Conservation (phyloP, 1,284 basidiomycete genomes). For the Apiotrichum gracile region DNA sequence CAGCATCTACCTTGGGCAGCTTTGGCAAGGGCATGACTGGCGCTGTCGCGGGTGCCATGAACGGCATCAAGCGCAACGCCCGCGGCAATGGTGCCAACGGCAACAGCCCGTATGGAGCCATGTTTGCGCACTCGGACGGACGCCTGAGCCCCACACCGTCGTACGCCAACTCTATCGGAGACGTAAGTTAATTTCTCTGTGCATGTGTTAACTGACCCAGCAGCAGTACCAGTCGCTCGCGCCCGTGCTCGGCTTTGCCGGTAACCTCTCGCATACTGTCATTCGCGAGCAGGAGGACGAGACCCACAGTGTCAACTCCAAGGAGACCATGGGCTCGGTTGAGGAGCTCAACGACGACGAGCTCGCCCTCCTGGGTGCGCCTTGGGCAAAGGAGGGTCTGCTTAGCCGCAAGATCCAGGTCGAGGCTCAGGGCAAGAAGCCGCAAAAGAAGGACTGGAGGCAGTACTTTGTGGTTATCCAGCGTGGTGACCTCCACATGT, state of each 20-base stretch:
- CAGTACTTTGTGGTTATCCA: slow-evolving; percentile 94
- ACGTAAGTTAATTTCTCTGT: slow-evolving; percentile 51
- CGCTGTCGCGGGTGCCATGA: slow-evolving; percentile 49
- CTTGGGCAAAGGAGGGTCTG: slow-evolving; percentile 98
- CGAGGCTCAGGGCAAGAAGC: slow-evolving; percentile 62
- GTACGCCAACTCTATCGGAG: slow-evolving; percentile 74
- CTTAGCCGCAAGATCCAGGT: slow-evolving; percentile 90
- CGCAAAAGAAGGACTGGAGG: slow-evolving; percentile 77
- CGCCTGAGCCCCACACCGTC: slow-evolving; percentile 82
- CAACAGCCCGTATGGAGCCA: slow-evolving; percentile 30
- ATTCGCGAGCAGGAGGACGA: slow-evolving; percentile 95
- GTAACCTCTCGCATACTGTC: slow-evolving; percentile 90
- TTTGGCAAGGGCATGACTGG: slow-evolving; percentile 1
- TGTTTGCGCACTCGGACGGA: slow-evolving; percentile 57
- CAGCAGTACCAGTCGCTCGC: slow-evolving; percentile 48
- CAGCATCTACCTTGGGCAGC: slow-evolving; percentile 20
- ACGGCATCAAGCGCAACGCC: slow-evolving; percentile 79
- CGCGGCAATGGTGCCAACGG: slow-evolving; percentile 54
- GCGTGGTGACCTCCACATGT: slow-evolving; percentile 90
- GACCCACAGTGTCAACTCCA: slow-evolving; percentile 58
- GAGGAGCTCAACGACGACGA: slow-evolving; percentile 78
- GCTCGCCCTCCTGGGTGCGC: slow-evolving; percentile 84
- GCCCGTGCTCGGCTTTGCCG: slow-evolving; percentile 86
- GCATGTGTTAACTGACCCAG: neutral
- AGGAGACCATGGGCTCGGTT: slow-evolving; percentile 53